Evolutionary conservation across 257 asterid genomes (phyloP), one percentile per base, ranked within the genome.

Genomic region (Buddleja alternifolia): DNA sequence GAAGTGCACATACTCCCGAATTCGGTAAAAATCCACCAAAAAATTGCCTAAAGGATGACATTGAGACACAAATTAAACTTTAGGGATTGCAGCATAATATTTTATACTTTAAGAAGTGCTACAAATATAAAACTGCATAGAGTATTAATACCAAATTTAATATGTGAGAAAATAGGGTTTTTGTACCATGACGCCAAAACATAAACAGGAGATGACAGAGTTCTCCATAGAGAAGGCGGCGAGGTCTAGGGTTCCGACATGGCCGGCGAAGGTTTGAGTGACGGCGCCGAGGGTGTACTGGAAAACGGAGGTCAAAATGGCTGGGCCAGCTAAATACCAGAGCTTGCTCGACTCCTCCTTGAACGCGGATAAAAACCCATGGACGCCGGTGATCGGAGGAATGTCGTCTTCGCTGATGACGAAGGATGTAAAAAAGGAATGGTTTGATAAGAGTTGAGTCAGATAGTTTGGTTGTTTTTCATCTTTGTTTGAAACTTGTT

Each of bases 181-280:
- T 6, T 5, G 8, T 81, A 83, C 88, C 88, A 77, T 77, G 72
- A 77, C 54, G 44, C 88, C 88, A 25, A 73, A 66, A 0, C 80
- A 74, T 10, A 83, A 63, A 3, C 88, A 85, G 46, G 85, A 83
- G 67, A 82, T 79, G 75, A 82, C 81, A 2, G 83, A 67, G 71
- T 82, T 82, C 75, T 83, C 85, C 19, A 83, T 41, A 24, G 88
- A 80, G 80, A 83, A 74, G 45, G 88, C 82, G 32, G 88, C 88
- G 70, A 83, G 83, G 7, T 83, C 85, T 9, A 83, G 88, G 11
- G 73, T 74, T 24, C 85, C 83, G 70, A 80, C 80, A 14, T 83
- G 88, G 32, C 88, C 88, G 48, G 88, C 85, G 60, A 83, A 83
- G 53, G 85, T 80, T 41, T 83, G 88, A 7, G 88, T 83, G 69